These are phyloP conservation scores for Xylaria curta DNA, from an alignment of 495 filamentous ascomycete genomes.

Conservation along the genomic window DNA sequence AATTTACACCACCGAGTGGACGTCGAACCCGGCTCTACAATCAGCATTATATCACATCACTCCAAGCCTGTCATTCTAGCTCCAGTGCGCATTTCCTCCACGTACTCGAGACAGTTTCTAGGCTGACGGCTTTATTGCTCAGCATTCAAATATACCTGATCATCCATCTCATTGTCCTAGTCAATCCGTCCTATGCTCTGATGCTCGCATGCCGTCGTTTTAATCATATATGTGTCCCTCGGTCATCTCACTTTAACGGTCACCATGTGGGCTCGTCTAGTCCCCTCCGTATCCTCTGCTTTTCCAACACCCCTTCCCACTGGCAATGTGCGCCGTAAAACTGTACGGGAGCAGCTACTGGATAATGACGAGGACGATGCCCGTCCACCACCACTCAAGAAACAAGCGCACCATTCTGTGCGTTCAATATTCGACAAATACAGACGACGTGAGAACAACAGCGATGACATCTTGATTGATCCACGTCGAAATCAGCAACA, in stretches of 20 bases:
- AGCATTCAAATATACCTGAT: neutral
- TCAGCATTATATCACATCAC: neutral
- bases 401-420: constrained; percentile 28
- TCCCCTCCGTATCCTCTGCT: neutral
- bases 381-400: constrained; percentile 28
- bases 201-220: neutral
- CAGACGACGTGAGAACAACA: constrained; percentile 16
- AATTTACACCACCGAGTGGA: neutral
- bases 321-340: constrained; percentile 9
- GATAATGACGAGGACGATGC: constrained; percentile 29
- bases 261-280: constrained; percentile 20
- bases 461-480: constrained; percentile 14
- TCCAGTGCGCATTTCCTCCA: neutral
- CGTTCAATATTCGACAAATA: constrained; percentile 32
- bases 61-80: neutral
- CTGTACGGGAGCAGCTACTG: neutral
- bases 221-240: neutral
- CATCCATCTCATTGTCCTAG: neutral
- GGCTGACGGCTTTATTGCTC: neutral
- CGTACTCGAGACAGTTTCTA: neutral
- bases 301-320: constrained; percentile 21
- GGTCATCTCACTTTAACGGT: neutral
- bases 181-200: neutral
- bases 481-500: constrained; percentile 16
- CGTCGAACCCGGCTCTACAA: neutral